Evolutionary conservation across 83 land plant species (phyloP).

Genomic region (Larix sibirica): DNA sequence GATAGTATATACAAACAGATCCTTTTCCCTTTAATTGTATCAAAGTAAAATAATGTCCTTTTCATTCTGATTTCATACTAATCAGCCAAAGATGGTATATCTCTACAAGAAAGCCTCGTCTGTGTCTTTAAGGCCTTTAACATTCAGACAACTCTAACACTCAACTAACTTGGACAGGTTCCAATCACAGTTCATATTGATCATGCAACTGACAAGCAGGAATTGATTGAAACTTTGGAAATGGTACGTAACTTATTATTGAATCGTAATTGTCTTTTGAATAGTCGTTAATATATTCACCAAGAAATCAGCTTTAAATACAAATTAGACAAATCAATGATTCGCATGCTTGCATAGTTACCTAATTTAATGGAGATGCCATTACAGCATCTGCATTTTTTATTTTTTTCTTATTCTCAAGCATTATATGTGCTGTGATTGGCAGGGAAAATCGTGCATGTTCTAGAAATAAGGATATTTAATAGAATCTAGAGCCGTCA

Average conservation of each 20-base stretch:
- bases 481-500: not conserved
- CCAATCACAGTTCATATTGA: constrained; percentile 95
- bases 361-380: not conserved
- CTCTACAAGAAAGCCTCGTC: not conserved
- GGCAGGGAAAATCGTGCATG: not conserved
- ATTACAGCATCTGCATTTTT: not conserved
- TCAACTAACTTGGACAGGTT: constrained; percentile 51
- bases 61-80: not conserved
- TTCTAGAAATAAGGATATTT: too few species aligned
- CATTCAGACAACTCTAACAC: not conserved
- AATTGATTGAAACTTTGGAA: constrained; percentile 71
- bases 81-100: not conserved
- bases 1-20: not conserved
- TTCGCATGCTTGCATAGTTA: not conserved
- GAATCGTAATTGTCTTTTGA: not conserved
- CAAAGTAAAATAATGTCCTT: not conserved
- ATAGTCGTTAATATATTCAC: not conserved
- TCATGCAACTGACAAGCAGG: constrained; percentile 81
- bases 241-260: constrained; percentile 50
- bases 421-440: not conserved
- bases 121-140: not conserved
- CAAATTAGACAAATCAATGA: not conserved
- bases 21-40: not conserved
- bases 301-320: not conserved
- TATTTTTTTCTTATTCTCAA: not conserved